Evolutionary conservation across 352 stramenopile genomes (phyloP).

Genomic region (Phytophthora cajani): DNA sequence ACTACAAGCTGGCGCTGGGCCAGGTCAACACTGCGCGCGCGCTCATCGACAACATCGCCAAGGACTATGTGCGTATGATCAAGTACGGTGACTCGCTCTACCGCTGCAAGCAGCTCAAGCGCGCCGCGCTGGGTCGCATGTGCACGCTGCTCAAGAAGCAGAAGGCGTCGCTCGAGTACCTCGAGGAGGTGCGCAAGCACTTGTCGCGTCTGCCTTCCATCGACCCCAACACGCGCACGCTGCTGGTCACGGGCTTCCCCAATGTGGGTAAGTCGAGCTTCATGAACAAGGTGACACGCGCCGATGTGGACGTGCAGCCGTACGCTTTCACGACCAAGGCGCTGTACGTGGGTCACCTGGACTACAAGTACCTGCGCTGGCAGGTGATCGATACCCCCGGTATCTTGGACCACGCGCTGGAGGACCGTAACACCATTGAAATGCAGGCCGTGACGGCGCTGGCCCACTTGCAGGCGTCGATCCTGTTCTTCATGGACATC

Average conservation of each 20-base stretch:
- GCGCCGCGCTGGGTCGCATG: slow-evolving; percentile 99
- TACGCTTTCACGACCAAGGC: slow-evolving; percentile 99
- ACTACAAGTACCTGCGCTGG: slow-evolving; percentile 99
- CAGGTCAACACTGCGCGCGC: slow-evolving; percentile 99
- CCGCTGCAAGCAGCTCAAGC: slow-evolving; percentile 99
- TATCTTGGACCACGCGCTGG: slow-evolving; percentile 99
- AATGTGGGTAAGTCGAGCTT: slow-evolving; percentile 99
- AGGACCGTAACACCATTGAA: slow-evolving; percentile 99
- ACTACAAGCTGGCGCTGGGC: slow-evolving; percentile 99
- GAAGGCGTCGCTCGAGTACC: slow-evolving; percentile 98
- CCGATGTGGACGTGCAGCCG: slow-evolving; percentile 99
- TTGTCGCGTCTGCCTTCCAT: slow-evolving; percentile 98
- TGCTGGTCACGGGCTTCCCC: slow-evolving; percentile 98
- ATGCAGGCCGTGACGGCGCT: slow-evolving; percentile 99
- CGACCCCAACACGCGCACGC: slow-evolving; percentile 98
- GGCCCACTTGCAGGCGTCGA: slow-evolving; percentile 98
- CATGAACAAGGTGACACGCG: slow-evolving; percentile 99
- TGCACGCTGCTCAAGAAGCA: slow-evolving; percentile 99
- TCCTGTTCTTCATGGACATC: slow-evolving; percentile 99
- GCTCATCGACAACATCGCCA: slow-evolving; percentile 97
- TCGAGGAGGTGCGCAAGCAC: slow-evolving; percentile 98
- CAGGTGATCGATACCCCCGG: slow-evolving; percentile 99
- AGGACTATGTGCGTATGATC: slow-evolving; percentile 99
- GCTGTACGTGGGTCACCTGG: slow-evolving; percentile 99
- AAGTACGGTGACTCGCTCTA: slow-evolving; percentile 99